These are phyloP conservation scores for Sherardia arvensis DNA, from an alignment of 257 asterid species.

Conservation along the genomic window DNA sequence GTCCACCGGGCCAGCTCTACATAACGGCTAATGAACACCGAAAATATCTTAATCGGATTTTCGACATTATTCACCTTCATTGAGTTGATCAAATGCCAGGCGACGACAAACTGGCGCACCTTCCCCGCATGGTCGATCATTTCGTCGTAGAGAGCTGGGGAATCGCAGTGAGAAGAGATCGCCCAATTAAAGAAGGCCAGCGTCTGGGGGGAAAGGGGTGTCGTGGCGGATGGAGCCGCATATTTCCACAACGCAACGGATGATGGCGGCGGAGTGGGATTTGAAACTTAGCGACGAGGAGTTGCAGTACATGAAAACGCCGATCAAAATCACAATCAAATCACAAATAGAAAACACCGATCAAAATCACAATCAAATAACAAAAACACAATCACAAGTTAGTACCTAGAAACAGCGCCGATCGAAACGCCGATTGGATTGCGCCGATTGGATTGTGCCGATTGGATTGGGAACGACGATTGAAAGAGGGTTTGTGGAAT, in stretches of 20 bases:
- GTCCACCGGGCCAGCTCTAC: slow-evolving; percentile 62
- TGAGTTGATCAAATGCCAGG: slow-evolving; percentile 65
- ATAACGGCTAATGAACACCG: slow-evolving; percentile 64
- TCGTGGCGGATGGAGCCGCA: slow-evolving; percentile 79
- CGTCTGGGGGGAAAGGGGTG: slow-evolving; percentile 60
- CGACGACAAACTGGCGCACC: slow-evolving; percentile 64
- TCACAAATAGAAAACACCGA: too few species aligned
- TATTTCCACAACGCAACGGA: slow-evolving; percentile 44
- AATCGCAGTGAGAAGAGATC: not conserved
- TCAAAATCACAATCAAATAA: too few species aligned
- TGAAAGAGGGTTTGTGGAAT: too few species aligned
- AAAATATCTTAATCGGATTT: slow-evolving; percentile 47
- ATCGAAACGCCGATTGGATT: too few species aligned
- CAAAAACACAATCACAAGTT: too few species aligned
- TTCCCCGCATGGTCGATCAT: slow-evolving; percentile 74
- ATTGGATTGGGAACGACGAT: too few species aligned
- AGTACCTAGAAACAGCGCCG: too few species aligned
- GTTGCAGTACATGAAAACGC: too few species aligned
- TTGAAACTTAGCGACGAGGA: too few species aligned
- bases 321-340: too few species aligned
- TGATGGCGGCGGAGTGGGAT: slow-evolving; percentile 31
- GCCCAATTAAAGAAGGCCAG: slow-evolving; percentile 91
- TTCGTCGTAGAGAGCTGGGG: slow-evolving; percentile 40
- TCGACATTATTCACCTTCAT: too few species aligned
- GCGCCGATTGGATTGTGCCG: too few species aligned